Percentiles rank a stretch among this genome's conserved stretches.
phyloP scores from a whole-genome alignment of 371 early-diverging fungal species.

The Mortierella sp. region DNA sequence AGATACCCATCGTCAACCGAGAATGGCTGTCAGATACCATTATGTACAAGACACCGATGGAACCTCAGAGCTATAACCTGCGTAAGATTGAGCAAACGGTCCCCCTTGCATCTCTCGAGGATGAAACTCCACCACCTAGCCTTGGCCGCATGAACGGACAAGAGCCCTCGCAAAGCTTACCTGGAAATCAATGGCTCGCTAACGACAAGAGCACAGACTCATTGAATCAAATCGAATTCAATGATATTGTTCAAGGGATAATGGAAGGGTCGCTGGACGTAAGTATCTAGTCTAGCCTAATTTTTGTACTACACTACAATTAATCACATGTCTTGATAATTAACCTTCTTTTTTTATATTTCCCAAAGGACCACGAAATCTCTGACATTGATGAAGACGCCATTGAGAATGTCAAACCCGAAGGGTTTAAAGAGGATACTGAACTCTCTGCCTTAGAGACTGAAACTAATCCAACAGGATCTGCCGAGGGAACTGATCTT shows the following conservation, averaged over 20 bases:
- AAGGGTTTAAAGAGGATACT: not conserved
- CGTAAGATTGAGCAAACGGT: not conserved
- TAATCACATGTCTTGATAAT: not conserved
- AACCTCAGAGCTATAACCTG: constrained; percentile 14
- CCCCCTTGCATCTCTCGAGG: not conserved
- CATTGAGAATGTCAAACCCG: not conserved
- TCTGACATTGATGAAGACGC: constrained; percentile 11
- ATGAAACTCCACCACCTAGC: constrained; percentile 14
- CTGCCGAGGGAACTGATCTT: not conserved
- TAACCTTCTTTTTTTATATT: not conserved
- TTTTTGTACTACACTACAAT: not conserved
- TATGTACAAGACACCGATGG: constrained; percentile 42
- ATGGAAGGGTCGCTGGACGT: constrained; percentile 51
- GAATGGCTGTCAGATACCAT: constrained; percentile 40
- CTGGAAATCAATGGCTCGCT: not conserved
- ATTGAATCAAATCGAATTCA: constrained; percentile 15
- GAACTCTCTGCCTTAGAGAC: not conserved
- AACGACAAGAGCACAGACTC: constrained; percentile 12
- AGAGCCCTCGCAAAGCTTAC: not conserved
- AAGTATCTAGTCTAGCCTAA: not conserved
- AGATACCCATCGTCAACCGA: constrained; percentile 28
- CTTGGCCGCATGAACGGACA: not conserved
- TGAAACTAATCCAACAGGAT: not conserved
- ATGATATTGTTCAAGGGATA: constrained; percentile 37
- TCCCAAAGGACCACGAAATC: constrained; percentile 21